Evolutionary conservation across 208 protist genomes (phyloP), one percentile per base, ranked within the genome.

Genomic region (Acanthamoeba healyi): DNA sequence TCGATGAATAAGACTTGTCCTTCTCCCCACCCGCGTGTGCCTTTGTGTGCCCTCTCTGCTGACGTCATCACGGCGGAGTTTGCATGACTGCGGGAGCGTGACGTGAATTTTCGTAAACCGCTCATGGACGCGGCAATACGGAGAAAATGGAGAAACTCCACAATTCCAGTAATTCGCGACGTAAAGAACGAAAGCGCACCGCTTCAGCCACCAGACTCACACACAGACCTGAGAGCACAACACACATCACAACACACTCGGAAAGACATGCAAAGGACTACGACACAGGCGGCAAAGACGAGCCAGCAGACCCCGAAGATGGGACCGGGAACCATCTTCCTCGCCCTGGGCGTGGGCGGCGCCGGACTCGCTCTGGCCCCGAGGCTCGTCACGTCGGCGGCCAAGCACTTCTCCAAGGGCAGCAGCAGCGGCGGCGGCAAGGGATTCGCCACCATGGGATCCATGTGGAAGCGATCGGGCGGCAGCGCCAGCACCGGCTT

Each of bases 1-100:
- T 94, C 2, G 92, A 94, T 36, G 92, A 94, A 44, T 86, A 77
- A 29, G 0, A 38, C 29, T n/a, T n/a, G n/a, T n/a, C n/a, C n/a
- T n/a, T n/a, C n/a, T n/a, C n/a, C n/a, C n/a, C n/a, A n/a, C n/a
- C n/a, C n/a, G n/a, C n/a, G n/a, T n/a, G n/a, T n/a, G n/a, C n/a
- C n/a, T n/a, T n/a, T n/a, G n/a, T n/a, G n/a, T n/a, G n/a, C n/a
- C n/a, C n/a, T n/a, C n/a, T n/a, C n/a, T n/a, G n/a, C n/a, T n/a
- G n/a, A n/a, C n/a, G n/a, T n/a, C 51, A 14, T 58, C 0, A 22
- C 5, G 51, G 3, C 12, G 51, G 6, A 58, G 6, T 58, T 58
- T 58, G 6, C 51, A 17, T 54, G 19, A 54, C 51, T 7, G 15
- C 26, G 19, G 26, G 44, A 12, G 44, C 51, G 51, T 22, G 51